A percentile compares a stretch with the other conserved stretches of the same genome.
Evolutionary conservation across 2,329 filamentous ascomycete genomes (phyloP).

Genomic region (Aspergillus sp.): DNA sequence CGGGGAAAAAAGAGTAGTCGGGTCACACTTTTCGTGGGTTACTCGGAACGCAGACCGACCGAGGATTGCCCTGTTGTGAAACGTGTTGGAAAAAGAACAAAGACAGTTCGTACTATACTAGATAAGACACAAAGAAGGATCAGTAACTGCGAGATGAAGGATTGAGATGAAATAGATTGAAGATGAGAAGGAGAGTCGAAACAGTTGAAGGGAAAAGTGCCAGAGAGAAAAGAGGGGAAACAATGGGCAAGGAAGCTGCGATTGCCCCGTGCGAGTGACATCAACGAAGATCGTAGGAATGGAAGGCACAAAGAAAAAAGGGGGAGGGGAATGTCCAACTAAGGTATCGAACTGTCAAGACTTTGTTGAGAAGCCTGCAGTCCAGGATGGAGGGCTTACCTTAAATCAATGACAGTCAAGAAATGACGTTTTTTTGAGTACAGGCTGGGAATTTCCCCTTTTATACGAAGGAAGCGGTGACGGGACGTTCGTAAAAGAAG

Average conservation of each 20-base stretch:
- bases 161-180: neutral
- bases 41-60: slow-evolving; percentile 20
- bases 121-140: slow-evolving; percentile 12
- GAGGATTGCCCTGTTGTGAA: slow-evolving; percentile 9
- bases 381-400: neutral
- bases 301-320: slow-evolving; percentile 1
- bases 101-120: slow-evolving; percentile 17
- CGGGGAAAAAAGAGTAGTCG: slow-evolving; percentile 7
- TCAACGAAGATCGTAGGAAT: slow-evolving; percentile 10
- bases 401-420: neutral
- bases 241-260: slow-evolving; percentile 14
- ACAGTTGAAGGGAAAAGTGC: slow-evolving; percentile 1
- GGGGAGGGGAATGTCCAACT: too few relatives aligned
- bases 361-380: too few relatives aligned
- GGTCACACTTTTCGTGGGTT: slow-evolving; percentile 13
- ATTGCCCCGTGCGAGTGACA: slow-evolving; percentile 11
- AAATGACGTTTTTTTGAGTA: neutral
- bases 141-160: slow-evolving; percentile 4
- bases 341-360: too few relatives aligned
- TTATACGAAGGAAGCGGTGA: slow-evolving; percentile 1
- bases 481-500: neutral
- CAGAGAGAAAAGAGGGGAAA: neutral
- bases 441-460: neutral
- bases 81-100: slow-evolving; percentile 12
- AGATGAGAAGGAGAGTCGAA: neutral